phyloP scores from a whole-genome alignment of 1,139 yeast species.

The Sugiyamaella paludigena region DNA sequence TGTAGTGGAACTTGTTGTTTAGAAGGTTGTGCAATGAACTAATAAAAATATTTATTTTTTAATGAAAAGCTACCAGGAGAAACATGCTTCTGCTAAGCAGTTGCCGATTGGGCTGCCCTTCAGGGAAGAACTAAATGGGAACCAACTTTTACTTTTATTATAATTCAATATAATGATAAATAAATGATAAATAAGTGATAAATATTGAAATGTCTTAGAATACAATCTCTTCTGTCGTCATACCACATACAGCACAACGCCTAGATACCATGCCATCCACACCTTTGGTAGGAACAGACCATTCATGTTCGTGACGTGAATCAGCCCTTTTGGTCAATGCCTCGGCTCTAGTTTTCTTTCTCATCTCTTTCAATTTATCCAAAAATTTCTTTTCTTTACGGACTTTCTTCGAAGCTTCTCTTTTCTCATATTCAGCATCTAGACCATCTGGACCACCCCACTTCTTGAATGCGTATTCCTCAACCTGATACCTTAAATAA shows the following conservation, averaged over 20 bases:
- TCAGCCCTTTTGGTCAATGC: slow-evolving; percentile 67
- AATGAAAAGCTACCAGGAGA: no score
- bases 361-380: slow-evolving; percentile 74
- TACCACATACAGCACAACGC: slow-evolving; percentile 79
- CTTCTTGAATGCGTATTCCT: slow-evolving; percentile 84
- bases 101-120: no score
- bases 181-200: slow-evolving; percentile 9
- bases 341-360: slow-evolving; percentile 88
- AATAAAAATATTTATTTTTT: background rate
- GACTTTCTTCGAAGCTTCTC: slow-evolving; percentile 69
- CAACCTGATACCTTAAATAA: slow-evolving; percentile 84
- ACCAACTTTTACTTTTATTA: background rate
- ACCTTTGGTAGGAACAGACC: slow-evolving; percentile 58
- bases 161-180: background rate
- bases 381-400: slow-evolving; percentile 79
- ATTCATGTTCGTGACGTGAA: slow-evolving; percentile 72
- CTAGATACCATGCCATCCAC: slow-evolving; percentile 53
- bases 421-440: slow-evolving; percentile 86
- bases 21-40: no score
- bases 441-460: slow-evolving; percentile 92
- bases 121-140: no score
- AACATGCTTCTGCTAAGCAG: no score
- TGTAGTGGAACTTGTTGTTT: slow-evolving; percentile 5
- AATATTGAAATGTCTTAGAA: slow-evolving; percentile 29
- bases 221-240: slow-evolving; percentile 71